Evolutionary conservation across 2,329 filamentous ascomycete species (phyloP), one percentile per base, ranked within the genome.

Genomic region (Talaromyces amestolkiae): DNA sequence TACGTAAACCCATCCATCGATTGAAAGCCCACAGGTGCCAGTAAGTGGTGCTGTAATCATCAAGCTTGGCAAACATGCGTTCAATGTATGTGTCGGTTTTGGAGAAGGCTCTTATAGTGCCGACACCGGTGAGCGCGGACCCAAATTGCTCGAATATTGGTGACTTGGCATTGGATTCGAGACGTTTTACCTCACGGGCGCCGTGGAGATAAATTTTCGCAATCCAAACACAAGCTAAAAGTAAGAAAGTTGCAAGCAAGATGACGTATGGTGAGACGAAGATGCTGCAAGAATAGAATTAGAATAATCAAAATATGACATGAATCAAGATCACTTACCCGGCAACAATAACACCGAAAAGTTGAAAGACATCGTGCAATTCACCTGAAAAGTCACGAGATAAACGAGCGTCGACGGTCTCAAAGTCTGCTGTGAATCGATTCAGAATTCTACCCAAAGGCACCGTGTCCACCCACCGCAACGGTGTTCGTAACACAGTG

Each of bases 71-170:
- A 73, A 89, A 89, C 88, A 94, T 93, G 64, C 86, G 84, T 11
- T 87, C 82, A 54, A 91, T 80, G 69, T 92, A 94, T 0, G 83
- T 82, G 22, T 86, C 81, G 0, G 82, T 80, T 79, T 91, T 92
- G 68, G 87, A 87, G 69, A 91, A 94, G 0, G 89, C 89, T 13
- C 91, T 86, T 61, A 95, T 91, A 0, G 91, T 93, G 1, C 86
- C 82, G 19, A 95, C 86, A 5, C 91, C 91, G 0, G 86, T 84
- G 10, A 94, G 83, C 0, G 89, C 86, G 1, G 89, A 87, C 11
- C 88, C 89, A 71, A 94, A 93, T 68, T 91, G 87, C 74, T 94
- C 91, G 70, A 92, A 93, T 0, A 94, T 87, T 0, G 91, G 91
- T 0, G 88, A 91, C 76, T 92, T 93, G 64, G 87, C 85, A 3